These are phyloP conservation scores for Rhododendron simsii DNA, from an alignment of 148 eudicot genomes.

Conservation along the genomic window DNA sequence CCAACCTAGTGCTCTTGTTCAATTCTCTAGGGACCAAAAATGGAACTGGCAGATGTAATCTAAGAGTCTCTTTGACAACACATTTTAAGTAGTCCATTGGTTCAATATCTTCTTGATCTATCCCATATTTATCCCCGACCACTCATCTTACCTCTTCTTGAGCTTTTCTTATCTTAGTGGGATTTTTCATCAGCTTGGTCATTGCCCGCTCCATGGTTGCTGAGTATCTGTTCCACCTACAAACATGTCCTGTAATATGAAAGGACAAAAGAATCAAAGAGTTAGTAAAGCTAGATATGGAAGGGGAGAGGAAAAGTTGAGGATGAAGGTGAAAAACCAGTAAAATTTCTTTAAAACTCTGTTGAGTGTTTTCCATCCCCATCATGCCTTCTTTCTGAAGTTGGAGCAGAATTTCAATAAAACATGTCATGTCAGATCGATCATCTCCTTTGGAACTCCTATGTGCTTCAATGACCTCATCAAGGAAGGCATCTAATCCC, in stretches of 20 bases:
- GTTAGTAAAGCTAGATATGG: neutral
- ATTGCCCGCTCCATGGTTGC: conserved; percentile 15
- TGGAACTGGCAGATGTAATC: conserved; percentile 16
- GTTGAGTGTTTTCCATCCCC: neutral
- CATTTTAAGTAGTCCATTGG: conserved; percentile 13
- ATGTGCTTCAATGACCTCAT: neutral
- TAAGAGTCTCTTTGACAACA: conserved; percentile 15
- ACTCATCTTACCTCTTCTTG: conserved; percentile 14
- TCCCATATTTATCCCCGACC: neutral
- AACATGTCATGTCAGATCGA: neutral
- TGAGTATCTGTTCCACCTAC: neutral
- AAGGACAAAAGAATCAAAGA: neutral
- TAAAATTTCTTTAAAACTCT: neutral
- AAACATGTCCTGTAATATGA: too few relatives aligned
- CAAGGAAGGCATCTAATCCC: conserved; percentile 1
- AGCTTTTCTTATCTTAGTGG: conserved; percentile 3
- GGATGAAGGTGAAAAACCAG: neutral
- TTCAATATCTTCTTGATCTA: neutral
- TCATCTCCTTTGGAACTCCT: neutral
- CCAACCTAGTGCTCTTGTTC: neutral
- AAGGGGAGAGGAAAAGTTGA: neutral
- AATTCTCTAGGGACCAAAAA: conserved; percentile 9
- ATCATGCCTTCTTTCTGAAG: neutral
- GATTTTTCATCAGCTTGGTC: conserved; percentile 8
- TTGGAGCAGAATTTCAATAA: neutral